These are phyloP conservation scores for Melanomma pulvis-pyrius DNA, from an alignment of 495 filamentous ascomycete species.

Conservation along the genomic window DNA sequence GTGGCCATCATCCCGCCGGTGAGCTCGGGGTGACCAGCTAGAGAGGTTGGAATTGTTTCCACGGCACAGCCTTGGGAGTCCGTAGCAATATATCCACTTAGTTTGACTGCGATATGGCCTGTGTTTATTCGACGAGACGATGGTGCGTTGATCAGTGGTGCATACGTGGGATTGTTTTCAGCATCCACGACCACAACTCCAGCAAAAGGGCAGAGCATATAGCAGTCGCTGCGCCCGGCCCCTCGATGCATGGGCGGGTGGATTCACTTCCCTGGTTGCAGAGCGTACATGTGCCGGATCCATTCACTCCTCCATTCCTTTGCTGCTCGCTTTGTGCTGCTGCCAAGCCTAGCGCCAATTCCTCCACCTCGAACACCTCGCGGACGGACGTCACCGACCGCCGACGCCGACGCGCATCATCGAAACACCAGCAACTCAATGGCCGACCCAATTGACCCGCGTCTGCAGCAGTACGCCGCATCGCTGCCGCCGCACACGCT, in stretches of 20 bases:
- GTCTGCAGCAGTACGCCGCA: constrained; percentile 30
- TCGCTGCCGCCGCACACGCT: constrained; percentile 19
- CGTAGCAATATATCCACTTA: neutral
- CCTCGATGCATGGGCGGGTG: too few relatives aligned
- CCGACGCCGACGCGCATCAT: constrained; percentile 16
- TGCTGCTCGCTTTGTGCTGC: neutral
- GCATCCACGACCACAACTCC: too few relatives aligned
- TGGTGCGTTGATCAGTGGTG: too few relatives aligned
- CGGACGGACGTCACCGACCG: constrained; percentile 2
- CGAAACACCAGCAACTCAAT: constrained; percentile 5
- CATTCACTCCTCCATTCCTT: neutral
- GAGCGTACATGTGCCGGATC: too few relatives aligned
- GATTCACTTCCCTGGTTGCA: too few relatives aligned
- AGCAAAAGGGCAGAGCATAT: too few relatives aligned
- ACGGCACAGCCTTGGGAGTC: too few relatives aligned
- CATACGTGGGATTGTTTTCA: too few relatives aligned
- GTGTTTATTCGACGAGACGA: too few relatives aligned
- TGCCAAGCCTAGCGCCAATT: neutral
- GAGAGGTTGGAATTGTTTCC: neutral
- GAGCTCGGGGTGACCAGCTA: constrained; percentile 66
- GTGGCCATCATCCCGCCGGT: constrained; percentile 97
- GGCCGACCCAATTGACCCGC: constrained; percentile 30
- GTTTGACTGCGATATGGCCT: neutral
- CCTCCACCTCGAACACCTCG: neutral
- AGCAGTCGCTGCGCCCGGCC: too few relatives aligned